These are phyloP conservation scores for Miamiensis avidus DNA, from an alignment of 169 alveolate genomes.

Conservation along the genomic window DNA sequence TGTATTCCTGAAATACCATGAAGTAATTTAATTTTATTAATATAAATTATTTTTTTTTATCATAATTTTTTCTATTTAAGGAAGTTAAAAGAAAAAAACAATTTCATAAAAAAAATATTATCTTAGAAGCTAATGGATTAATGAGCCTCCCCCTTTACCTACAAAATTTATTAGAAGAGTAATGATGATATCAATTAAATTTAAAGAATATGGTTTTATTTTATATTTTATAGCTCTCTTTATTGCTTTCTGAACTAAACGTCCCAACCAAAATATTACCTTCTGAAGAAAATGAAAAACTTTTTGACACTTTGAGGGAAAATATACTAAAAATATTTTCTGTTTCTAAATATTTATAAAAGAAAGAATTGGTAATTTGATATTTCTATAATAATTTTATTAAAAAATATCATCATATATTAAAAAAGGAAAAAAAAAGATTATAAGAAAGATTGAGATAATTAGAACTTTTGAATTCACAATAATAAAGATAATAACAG, in stretches of 20 bases:
- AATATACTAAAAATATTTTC: conserved; percentile 14
- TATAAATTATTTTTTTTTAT: not conserved
- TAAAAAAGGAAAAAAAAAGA: not conserved
- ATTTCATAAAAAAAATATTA: conserved; percentile 16
- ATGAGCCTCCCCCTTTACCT: conserved; percentile 21
- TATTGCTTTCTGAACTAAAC: conserved; percentile 1
- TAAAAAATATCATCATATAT: not conserved
- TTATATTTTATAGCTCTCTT: not conserved
- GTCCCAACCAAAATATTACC: conserved; percentile 20
- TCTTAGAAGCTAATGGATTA: conserved; percentile 20
- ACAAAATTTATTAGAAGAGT: conserved; percentile 17
- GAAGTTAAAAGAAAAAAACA: conserved; percentile 14
- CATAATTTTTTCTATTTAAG: conserved; percentile 8
- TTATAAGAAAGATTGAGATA: too few species aligned
- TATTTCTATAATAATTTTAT: too few species aligned
- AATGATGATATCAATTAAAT: not conserved
- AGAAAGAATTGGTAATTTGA: conserved; percentile 18
- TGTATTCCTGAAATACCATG: not conserved
- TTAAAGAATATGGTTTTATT: too few species aligned
- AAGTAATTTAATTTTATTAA: not conserved
- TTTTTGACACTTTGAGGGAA: conserved; percentile 20
- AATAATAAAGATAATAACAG: too few species aligned
- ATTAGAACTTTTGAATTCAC: not conserved
- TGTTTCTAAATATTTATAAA: not conserved
- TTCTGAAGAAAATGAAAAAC: conserved; percentile 26